Conservation (phyloP, 2,329 filamentous ascomycete species). For the Hypoxylon rubiginosum region DNA sequence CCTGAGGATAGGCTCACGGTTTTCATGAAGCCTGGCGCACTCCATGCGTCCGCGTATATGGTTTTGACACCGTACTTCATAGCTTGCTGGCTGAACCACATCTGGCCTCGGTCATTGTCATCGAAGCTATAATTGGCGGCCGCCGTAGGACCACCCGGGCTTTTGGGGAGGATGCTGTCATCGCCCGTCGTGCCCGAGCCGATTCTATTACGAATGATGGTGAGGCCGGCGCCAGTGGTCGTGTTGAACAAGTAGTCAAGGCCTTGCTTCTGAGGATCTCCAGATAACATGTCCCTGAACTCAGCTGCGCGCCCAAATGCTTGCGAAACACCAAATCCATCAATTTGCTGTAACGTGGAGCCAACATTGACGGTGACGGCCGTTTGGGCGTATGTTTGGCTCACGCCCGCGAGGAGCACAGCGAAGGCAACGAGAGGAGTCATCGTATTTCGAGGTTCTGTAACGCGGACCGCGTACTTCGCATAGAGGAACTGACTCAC, state of each 20-base stretch:
- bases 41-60: conserved; percentile 62
- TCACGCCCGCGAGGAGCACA: conserved; percentile 24
- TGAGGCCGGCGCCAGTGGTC: conserved; percentile 61
- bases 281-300: conserved; percentile 54
- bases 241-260: conserved; percentile 63
- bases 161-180: conserved; percentile 59
- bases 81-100: conserved; percentile 66
- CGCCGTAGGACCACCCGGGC: conserved; percentile 58
- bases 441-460: conserved; percentile 16
- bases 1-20: no score
- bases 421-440: conserved; percentile 21
- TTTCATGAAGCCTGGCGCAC: conserved; percentile 64
- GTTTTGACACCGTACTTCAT: conserved; percentile 55
- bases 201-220: conserved; percentile 65
- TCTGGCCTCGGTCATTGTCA: conserved; percentile 62
- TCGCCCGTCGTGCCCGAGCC: conserved; percentile 53
- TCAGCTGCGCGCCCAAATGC: conserved; percentile 61
- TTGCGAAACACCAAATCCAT: conserved; percentile 64
- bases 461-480: no score
- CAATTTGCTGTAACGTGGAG: conserved; percentile 55
- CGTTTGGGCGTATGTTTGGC: conserved; percentile 40
- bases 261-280: conserved; percentile 51
- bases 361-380: conserved; percentile 49
- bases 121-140: conserved; percentile 62
- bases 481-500: neutral